Percentiles rank a stretch among this genome's conserved stretches.
Evolutionary conservation across 2,329 filamentous ascomycete species (phyloP).

Genomic region (Ophiostoma piceae): DNA sequence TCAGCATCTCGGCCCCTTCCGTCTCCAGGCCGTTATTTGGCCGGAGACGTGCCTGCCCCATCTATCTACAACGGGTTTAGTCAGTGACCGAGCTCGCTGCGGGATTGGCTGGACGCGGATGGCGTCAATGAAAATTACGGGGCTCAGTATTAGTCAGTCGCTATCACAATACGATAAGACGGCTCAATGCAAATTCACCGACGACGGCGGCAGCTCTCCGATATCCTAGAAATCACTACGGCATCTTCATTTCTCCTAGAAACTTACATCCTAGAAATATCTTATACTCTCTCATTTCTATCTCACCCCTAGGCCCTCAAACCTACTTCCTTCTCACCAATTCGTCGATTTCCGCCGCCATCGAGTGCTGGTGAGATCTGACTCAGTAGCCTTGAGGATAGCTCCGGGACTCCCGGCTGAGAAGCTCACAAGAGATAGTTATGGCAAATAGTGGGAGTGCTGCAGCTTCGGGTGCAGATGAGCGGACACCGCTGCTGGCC

Average conservation of each 20-base stretch:
- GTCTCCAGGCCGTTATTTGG: neutral
- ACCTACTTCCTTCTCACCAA: neutral
- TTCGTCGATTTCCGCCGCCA: neutral
- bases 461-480: neutral
- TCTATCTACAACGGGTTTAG: neutral
- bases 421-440: neutral
- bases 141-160: neutral
- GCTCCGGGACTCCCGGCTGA: neutral
- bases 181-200: slow-evolving; percentile 3
- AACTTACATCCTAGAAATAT: neutral
- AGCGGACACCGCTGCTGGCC: slow-evolving; percentile 19
- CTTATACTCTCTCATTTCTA: neutral
- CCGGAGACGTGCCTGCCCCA: neutral
- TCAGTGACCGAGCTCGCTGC: neutral
- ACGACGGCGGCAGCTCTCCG: neutral
- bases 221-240: neutral
- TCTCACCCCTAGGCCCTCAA: neutral
- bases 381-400: neutral
- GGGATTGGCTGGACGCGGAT: neutral
- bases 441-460: neutral
- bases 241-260: neutral
- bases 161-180: neutral
- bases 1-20: neutral
- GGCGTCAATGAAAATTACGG: neutral
- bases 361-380: neutral